Evolutionary conservation across 192 early-diverging fungal species (phyloP).

Genomic region (Chytriomyces hyalinus): DNA sequence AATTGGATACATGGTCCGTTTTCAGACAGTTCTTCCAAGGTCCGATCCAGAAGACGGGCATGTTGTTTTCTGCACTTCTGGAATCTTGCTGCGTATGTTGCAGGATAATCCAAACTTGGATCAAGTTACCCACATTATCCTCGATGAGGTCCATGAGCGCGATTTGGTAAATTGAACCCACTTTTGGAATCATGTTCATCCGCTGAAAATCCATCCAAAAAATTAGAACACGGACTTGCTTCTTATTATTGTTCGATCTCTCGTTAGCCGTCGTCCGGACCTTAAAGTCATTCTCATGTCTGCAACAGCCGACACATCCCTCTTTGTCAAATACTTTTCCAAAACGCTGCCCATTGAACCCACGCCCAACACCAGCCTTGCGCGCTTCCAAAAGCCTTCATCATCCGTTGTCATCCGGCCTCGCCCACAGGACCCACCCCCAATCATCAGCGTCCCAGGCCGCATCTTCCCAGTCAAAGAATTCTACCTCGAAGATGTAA

Average conservation of each 20-base stretch:
- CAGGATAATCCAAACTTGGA: slow-evolving; percentile 67
- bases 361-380: not conserved
- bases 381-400: not conserved
- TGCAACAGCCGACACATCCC: slow-evolving; percentile 82
- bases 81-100: slow-evolving; percentile 73
- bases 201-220: not conserved
- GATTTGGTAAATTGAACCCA: slow-evolving; percentile 45
- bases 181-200: slow-evolving; percentile 37
- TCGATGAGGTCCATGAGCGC: slow-evolving; percentile 86
- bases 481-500: slow-evolving; percentile 69
- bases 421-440: not conserved
- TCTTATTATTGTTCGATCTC: slow-evolving; percentile 73
- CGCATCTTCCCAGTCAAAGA: slow-evolving; percentile 58
- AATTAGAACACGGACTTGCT: slow-evolving; percentile 75
- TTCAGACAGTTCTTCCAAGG: slow-evolving; percentile 47
- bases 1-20: slow-evolving; percentile 61
- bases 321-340: slow-evolving; percentile 78
- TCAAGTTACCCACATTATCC: slow-evolving; percentile 70
- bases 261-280: slow-evolving; percentile 59
- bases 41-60: slow-evolving; percentile 54
- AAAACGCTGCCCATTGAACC: slow-evolving; percentile 17
- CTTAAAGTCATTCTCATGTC: slow-evolving; percentile 88
- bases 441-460: slow-evolving; percentile 68
- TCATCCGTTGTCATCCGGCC: not conserved
- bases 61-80: slow-evolving; percentile 68